These are phyloP conservation scores for Scedosporium boydii DNA, from an alignment of 2,329 filamentous ascomycete species.

Conservation along the genomic window DNA sequence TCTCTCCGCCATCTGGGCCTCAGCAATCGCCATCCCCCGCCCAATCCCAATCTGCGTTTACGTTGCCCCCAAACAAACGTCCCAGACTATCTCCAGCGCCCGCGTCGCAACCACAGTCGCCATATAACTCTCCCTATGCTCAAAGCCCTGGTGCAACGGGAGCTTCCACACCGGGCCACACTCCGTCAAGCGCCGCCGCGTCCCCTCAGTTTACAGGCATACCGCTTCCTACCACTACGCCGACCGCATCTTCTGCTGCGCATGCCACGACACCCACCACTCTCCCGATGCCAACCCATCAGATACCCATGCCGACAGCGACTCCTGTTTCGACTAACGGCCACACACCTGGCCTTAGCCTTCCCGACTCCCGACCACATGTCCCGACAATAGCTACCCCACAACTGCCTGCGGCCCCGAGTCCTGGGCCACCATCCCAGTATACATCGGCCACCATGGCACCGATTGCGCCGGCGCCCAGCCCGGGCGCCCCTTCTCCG, in stretches of 20 bases:
- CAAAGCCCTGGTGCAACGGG: conserved; percentile 32
- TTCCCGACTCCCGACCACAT: conserved; percentile 13
- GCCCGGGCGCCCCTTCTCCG: conserved; percentile 4
- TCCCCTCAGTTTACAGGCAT: conserved; percentile 21
- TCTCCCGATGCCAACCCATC: conserved; percentile 17
- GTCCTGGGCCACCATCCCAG: conserved; percentile 6
- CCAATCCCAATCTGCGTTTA: conserved; percentile 40
- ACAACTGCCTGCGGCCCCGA: conserved; percentile 8
- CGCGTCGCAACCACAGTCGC: conserved; percentile 56
- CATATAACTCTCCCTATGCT: conserved; percentile 44
- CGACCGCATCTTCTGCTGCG: conserved; percentile 24
- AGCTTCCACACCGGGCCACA: conserved; percentile 16
- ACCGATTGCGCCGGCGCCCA: conserved; percentile 9
- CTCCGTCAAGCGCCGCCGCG: conserved; percentile 23
- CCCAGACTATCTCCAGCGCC: conserved; percentile 61
- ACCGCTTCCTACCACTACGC: background rate
- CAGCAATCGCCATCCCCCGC: conserved; percentile 54
- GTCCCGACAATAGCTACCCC: conserved; percentile 10
- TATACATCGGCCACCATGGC: conserved; percentile 15
- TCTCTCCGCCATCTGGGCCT: conserved; percentile 40
- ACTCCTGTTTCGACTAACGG: conserved; percentile 3
- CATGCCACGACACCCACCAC: conserved; percentile 18
- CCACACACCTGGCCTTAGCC: conserved; percentile 8
- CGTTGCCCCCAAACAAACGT: conserved; percentile 63
- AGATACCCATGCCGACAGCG: conserved; percentile 13